Conservation (phyloP, 192 early-diverging fungal genomes). For the Podila horticola region DNA sequence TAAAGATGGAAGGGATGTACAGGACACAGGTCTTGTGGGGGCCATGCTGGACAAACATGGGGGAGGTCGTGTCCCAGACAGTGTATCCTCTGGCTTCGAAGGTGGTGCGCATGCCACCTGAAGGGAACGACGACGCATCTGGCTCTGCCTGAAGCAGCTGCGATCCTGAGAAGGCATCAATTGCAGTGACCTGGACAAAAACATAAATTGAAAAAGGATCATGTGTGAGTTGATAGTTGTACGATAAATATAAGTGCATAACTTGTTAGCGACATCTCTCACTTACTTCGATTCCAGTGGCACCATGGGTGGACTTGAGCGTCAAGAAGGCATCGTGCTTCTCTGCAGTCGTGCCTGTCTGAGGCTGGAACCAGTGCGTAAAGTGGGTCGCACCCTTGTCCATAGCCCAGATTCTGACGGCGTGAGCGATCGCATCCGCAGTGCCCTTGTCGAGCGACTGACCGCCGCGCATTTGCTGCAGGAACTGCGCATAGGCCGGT, state of each 20-base stretch:
- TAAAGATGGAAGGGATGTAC: slow-evolving; percentile 97
- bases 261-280: background rate
- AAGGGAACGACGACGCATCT: slow-evolving; percentile 98
- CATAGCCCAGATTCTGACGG: slow-evolving; percentile 96
- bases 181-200: slow-evolving; percentile 61
- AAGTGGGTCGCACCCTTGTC: slow-evolving; percentile 96
- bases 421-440: slow-evolving; percentile 97
- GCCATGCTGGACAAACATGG: slow-evolving; percentile 93
- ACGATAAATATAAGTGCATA: slow-evolving; percentile 3
- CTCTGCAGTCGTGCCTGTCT: slow-evolving; percentile 96
- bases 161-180: slow-evolving; percentile 96
- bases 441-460: slow-evolving; percentile 89
- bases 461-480: slow-evolving; percentile 89
- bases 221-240: background rate
- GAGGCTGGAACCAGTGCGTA: slow-evolving; percentile 99
- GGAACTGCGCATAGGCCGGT: slow-evolving; percentile 90
- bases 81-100: slow-evolving; percentile 99
- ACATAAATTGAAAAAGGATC: slow-evolving; percentile 12
- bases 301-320: slow-evolving; percentile 79
- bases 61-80: slow-evolving; percentile 96
- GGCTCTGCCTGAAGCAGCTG: slow-evolving; percentile 98
- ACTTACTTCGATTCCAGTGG: slow-evolving; percentile 73
- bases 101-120: slow-evolving; percentile 95
- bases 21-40: slow-evolving; percentile 91
- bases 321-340: slow-evolving; percentile 98